Conservation (phyloP, 2,329 filamentous ascomycete species). For the Leptosphaerulina australis region DNA sequence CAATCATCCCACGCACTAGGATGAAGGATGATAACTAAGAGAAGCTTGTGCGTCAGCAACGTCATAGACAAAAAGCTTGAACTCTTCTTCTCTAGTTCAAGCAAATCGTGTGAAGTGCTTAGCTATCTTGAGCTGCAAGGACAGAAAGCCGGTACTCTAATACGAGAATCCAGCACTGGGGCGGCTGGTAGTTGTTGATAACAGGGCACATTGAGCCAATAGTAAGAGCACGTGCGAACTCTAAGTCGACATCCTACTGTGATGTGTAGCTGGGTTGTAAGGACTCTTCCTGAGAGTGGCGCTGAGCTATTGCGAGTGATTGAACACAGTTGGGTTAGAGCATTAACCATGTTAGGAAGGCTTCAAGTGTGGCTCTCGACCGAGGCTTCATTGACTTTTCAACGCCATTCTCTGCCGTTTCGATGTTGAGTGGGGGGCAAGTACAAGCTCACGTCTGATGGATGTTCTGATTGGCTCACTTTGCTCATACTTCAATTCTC, state of each 20-base stretch:
- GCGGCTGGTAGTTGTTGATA: constrained; percentile 11
- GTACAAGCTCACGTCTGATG: too few relatives aligned
- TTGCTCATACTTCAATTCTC: too few relatives aligned
- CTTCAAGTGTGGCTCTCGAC: too few relatives aligned
- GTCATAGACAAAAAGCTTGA: constrained; percentile 10
- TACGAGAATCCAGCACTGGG: constrained; percentile 1
- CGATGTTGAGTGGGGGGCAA: too few relatives aligned
- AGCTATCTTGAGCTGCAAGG: constrained; percentile 8
- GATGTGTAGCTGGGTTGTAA: neutral
- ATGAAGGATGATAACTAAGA: constrained; percentile 6
- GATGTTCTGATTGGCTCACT: too few relatives aligned
- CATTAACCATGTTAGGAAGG: too few relatives aligned
- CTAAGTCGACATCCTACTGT: neutral
- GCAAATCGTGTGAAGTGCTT: constrained; percentile 4
- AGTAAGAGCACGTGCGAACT: constrained; percentile 11
- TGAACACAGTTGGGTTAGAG: too few relatives aligned
- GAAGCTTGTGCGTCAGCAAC: constrained; percentile 4
- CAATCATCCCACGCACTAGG: constrained; percentile 13
- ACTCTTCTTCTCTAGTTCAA: constrained; percentile 11
- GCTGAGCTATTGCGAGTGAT: neutral
- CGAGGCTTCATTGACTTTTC: too few relatives aligned
- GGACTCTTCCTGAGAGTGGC: neutral
- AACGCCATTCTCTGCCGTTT: too few relatives aligned
- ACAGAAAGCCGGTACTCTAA: constrained; percentile 3
- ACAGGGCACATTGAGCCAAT: constrained; percentile 13